Conservation (phyloP, 345 rosid genomes). For the Eucalyptus viminalis region DNA sequence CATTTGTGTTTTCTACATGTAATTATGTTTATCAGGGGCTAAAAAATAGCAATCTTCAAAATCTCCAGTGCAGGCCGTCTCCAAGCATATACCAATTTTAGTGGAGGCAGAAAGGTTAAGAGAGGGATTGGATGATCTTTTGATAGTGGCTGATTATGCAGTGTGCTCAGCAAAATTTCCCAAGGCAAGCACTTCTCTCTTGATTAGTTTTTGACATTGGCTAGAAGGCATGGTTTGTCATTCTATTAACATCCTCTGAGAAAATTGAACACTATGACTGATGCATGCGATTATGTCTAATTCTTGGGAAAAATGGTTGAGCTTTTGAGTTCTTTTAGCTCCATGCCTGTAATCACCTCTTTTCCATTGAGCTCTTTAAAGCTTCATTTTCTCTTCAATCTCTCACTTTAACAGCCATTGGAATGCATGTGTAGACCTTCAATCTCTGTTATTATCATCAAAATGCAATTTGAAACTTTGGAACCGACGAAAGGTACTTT, state of each 20-base stretch:
- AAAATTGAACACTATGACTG: background rate
- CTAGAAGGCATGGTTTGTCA: background rate
- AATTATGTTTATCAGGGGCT: background rate
- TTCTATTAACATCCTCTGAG: background rate
- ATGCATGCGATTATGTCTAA: background rate
- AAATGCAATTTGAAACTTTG: background rate
- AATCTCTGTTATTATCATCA: background rate
- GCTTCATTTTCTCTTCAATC: background rate
- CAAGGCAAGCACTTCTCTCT: conserved; percentile 27
- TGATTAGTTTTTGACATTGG: background rate
- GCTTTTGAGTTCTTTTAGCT: background rate
- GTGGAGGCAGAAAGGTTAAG: conserved; percentile 80
- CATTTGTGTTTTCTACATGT: background rate
- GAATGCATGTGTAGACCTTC: background rate
- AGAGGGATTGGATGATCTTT: conserved; percentile 79
- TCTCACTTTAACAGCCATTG: background rate
- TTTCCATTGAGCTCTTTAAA: background rate
- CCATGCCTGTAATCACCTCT: background rate
- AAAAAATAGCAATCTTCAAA: background rate
- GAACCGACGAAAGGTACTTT: background rate
- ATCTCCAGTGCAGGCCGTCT: conserved; percentile 66
- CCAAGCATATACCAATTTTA: conserved; percentile 66
- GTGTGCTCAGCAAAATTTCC: conserved; percentile 87
- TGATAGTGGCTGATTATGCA: conserved; percentile 49
- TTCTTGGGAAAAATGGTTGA: background rate